phyloP scores from a whole-genome alignment of 2,329 filamentous ascomycete species.

The Epichloe amarillans region DNA sequence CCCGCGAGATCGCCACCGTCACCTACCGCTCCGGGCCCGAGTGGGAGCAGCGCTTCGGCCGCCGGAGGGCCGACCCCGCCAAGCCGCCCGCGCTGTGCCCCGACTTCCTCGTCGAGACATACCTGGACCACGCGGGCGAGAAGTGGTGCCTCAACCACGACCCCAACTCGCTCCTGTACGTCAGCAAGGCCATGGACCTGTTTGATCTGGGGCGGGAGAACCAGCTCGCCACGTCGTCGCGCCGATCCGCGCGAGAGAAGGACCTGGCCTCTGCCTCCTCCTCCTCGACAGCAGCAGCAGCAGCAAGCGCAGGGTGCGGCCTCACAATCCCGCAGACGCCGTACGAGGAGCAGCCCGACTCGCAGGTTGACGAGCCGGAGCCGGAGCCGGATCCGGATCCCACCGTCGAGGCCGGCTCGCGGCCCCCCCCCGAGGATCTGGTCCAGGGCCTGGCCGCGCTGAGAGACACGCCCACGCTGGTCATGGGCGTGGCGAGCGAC shows the following conservation, averaged over 20 bases:
- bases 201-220: constrained; percentile 75
- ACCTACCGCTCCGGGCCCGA: constrained; percentile 94
- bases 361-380: constrained; percentile 21
- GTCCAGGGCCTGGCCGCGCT: constrained; percentile 60
- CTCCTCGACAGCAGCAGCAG: constrained; percentile 21
- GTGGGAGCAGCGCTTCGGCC: constrained; percentile 91
- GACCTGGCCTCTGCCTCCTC: constrained; percentile 29
- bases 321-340: constrained; percentile 71
- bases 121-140: constrained; percentile 93
- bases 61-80: constrained; percentile 70
- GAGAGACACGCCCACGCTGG: constrained; percentile 65
- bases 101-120: constrained; percentile 95
- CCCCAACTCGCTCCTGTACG: constrained; percentile 86
- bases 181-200: constrained; percentile 97
- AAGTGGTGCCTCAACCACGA: constrained; percentile 98
- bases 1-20: constrained; percentile 91
- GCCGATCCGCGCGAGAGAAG: constrained; percentile 47
- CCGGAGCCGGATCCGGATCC: constrained; percentile 9
- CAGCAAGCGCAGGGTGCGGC: constrained; percentile 31
- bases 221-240: constrained; percentile 47
- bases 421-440: constrained; percentile 65
- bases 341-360: constrained; percentile 67
- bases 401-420: constrained; percentile 16
- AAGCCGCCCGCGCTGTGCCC: constrained; percentile 90
- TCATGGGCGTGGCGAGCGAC: constrained; percentile 90